Evolutionary conservation across 495 filamentous ascomycete species (phyloP).

Genomic region (Lepidopterella palustris): DNA sequence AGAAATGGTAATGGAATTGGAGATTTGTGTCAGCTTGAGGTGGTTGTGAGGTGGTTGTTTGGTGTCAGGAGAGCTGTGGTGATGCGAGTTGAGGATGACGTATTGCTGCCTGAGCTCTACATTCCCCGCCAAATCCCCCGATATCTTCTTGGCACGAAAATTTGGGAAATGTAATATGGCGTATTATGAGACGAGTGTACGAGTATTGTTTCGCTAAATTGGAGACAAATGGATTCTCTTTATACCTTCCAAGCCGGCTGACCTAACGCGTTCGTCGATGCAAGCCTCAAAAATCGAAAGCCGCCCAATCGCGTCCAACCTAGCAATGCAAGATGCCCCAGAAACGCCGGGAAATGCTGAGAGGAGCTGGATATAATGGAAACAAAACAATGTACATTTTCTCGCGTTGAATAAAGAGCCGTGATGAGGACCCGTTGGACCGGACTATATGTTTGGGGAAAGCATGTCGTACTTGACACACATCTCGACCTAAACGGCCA

Average conservation of each 20-base stretch:
- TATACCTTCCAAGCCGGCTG: neutral
- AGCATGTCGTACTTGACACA: conserved; percentile 43
- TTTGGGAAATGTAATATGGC: neutral
- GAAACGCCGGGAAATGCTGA: conserved; percentile 3
- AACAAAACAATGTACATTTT: neutral
- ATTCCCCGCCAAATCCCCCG: too few species aligned
- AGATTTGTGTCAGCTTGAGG: neutral
- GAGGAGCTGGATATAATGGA: neutral
- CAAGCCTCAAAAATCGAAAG: neutral
- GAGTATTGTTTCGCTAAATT: neutral
- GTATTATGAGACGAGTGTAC: too few species aligned
- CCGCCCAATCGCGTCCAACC: neutral
- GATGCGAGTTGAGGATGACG: too few species aligned
- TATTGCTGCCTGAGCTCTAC: too few species aligned
- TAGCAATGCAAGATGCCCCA: neutral
- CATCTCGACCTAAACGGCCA: conserved; percentile 32
- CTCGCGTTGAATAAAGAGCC: neutral
- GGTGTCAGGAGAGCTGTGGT: too few species aligned
- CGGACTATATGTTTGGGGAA: conserved; percentile 38
- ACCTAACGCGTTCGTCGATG: neutral
- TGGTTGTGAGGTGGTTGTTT: neutral
- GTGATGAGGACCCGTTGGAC: neutral
- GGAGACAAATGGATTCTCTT: neutral
- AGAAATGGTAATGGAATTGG: neutral
- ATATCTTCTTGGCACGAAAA: too few species aligned